These are phyloP conservation scores for Fusarium sp. DNA, from an alignment of 2,329 filamentous ascomycete genomes.

Conservation along the genomic window DNA sequence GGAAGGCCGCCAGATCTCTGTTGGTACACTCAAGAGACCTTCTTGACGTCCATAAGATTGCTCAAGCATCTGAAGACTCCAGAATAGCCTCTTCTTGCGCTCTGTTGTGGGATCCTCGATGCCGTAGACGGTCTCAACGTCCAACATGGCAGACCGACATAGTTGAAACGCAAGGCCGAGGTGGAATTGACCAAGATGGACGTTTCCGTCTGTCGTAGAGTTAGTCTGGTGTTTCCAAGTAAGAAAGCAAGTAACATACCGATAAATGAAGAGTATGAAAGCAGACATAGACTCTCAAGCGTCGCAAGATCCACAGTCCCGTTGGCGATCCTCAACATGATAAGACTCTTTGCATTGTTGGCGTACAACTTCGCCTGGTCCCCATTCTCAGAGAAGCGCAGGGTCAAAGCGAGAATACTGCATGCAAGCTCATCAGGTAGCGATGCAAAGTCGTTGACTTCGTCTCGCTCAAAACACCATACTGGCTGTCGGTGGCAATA, in stretches of 20 bases:
- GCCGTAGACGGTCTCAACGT: conserved; percentile 58
- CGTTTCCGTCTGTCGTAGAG: conserved; percentile 60
- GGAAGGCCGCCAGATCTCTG: conserved; percentile 59
- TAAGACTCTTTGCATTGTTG: conserved; percentile 58
- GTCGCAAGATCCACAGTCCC: conserved; percentile 65
- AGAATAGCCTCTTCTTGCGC: conserved; percentile 65
- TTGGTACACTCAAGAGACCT: conserved; percentile 59
- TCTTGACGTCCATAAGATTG: conserved; percentile 65
- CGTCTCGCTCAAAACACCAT: conserved; percentile 62
- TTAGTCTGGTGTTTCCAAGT: conserved; percentile 7
- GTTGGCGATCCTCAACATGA: conserved; percentile 66
- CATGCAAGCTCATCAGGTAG: conserved; percentile 59
- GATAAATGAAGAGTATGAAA: conserved; percentile 65
- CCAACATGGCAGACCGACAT: conserved; percentile 65
- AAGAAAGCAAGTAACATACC: conserved; percentile 51
- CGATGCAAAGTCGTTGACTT: conserved; percentile 53
- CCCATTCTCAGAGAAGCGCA: conserved; percentile 56
- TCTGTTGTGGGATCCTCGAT: conserved; percentile 55
- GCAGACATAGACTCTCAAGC: conserved; percentile 65
- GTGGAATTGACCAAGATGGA: conserved; percentile 65
- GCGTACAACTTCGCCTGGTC: conserved; percentile 55
- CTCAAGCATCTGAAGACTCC: conserved; percentile 66
- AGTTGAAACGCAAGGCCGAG: conserved; percentile 66
- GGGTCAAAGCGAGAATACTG: conserved; percentile 59
- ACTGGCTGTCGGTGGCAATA: conserved; percentile 62